These are phyloP conservation scores for Agroathelia rolfsii DNA, from an alignment of 1,284 basidiomycete species.

Conservation along the genomic window DNA sequence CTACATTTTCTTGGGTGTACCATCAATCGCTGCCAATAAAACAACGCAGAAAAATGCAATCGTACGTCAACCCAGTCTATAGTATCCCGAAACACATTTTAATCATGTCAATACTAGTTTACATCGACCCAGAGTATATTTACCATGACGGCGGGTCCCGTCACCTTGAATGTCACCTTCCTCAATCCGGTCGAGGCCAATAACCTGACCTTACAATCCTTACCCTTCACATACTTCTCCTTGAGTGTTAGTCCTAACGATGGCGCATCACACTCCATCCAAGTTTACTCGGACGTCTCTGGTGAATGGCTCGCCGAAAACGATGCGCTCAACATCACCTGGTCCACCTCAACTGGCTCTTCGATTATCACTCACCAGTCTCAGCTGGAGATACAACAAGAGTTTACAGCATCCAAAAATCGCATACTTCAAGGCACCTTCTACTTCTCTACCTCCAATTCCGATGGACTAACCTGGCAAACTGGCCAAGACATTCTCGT, in stretches of 20 bases:
- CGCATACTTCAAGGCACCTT: constrained; percentile 26
- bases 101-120: constrained; percentile 7
- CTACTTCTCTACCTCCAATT: constrained; percentile 22
- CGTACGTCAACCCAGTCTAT: constrained; percentile 21
- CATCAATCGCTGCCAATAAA: constrained; percentile 35
- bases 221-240: constrained; percentile 31
- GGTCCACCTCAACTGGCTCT: constrained; percentile 18
- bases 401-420: constrained; percentile 20
- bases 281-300: constrained; percentile 28
- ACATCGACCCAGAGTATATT: constrained; percentile 14
- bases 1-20: constrained; percentile 52
- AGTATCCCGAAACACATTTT: background rate
- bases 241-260: constrained; percentile 26
- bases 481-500: constrained; percentile 20
- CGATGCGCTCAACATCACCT: constrained; percentile 18
- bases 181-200: constrained; percentile 25
- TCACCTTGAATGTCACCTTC: constrained; percentile 13
- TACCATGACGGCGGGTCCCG: constrained; percentile 13
- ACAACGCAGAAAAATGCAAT: constrained; percentile 47
- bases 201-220: constrained; percentile 25
- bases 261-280: constrained; percentile 22
- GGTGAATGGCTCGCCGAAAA: constrained; percentile 28
- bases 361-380: constrained; percentile 22
- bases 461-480: constrained; percentile 21
- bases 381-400: constrained; percentile 13